Evolutionary conservation across 805 yeast species (phyloP).

Genomic region (Yarrowia divulgata): DNA sequence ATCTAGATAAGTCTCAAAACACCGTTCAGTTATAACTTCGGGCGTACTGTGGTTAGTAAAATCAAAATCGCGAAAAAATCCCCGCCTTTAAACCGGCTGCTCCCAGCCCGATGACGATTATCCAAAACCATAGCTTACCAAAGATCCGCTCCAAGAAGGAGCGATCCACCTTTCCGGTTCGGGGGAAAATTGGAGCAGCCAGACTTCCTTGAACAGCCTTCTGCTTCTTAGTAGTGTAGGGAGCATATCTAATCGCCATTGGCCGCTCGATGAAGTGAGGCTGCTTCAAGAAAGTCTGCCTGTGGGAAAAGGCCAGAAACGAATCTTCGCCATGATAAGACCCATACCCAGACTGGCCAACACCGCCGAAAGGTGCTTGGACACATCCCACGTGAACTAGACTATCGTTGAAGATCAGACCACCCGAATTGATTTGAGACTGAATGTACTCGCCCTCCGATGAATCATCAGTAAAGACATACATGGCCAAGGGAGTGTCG

Average conservation of each 20-base stretch:
- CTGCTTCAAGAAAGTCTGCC: constrained; percentile 69
- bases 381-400: constrained; percentile 70
- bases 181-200: constrained; percentile 9
- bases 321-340: constrained; percentile 78
- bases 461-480: constrained; percentile 61
- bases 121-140: constrained; percentile 33
- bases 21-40: background rate
- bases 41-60: constrained; percentile 23
- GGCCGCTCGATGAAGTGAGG: constrained; percentile 68
- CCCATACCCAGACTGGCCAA: constrained; percentile 83
- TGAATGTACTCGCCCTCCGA: constrained; percentile 60
- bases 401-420: constrained; percentile 70
- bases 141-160: constrained; percentile 24
- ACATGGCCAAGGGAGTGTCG: constrained; percentile 82
- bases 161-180: constrained; percentile 11
- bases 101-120: constrained; percentile 5
- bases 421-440: constrained; percentile 71
- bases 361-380: constrained; percentile 87
- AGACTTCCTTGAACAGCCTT: constrained; percentile 15
- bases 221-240: constrained; percentile 50
- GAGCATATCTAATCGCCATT: constrained; percentile 70
- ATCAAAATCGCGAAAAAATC: background rate
- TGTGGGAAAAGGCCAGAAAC: constrained; percentile 73
- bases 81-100: constrained; percentile 7
- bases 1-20: background rate